Evolutionary conservation across 768 basidiomycete genomes (phyloP), one percentile per base, ranked within the genome.

Genomic region (Strobilomyces confusus): DNA sequence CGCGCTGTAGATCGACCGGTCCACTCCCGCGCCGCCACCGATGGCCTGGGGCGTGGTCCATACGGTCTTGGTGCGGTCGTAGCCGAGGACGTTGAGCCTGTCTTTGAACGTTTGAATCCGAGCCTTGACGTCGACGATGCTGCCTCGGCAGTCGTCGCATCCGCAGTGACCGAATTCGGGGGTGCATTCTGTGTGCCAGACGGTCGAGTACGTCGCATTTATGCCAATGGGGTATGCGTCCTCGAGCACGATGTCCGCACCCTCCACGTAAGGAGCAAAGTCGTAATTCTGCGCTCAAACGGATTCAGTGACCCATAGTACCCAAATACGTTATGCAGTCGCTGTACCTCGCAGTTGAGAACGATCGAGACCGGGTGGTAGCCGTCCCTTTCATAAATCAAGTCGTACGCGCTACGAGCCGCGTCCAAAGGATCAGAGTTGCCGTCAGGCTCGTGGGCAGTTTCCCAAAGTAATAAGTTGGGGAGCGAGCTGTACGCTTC

Each of bases 381-480:
- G 0, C 78, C 26, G 8, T 26, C 26, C 8, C 26, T 4, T 26
- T 26, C 26, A 8, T 26, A 69, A 51, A 85, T 80, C 32, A 73
- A 56, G 48, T 81, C 74, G 51, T 79, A 77, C 1, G 82, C 64
- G 1, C 38, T 46, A 1, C 52, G 56, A 5, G 87, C 82, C 0
- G 86, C 84, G 49, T 77, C 70, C n/a, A 82, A 63, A 2, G 87
- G 84, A 55, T 87, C 84, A 1, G 77, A 76, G 19, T 79, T 82
- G 37, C 87, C 86, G 51, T 89, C 86, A 1, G 82, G 85, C 62
- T 89, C 86, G 59, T 88, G 86, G 7, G 77, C 83, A 9, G 84
- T 87, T 62, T 88, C 87, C 82, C 83, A 85, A 82, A 82, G 67
- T 12, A 90, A 72, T 23, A 90, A 75, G 57, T 87, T 89, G 0